Base-by-base conservation (phyloP, 2,329 filamentous ascomycete genomes). In the Ramularia collo-cygni region DNA sequence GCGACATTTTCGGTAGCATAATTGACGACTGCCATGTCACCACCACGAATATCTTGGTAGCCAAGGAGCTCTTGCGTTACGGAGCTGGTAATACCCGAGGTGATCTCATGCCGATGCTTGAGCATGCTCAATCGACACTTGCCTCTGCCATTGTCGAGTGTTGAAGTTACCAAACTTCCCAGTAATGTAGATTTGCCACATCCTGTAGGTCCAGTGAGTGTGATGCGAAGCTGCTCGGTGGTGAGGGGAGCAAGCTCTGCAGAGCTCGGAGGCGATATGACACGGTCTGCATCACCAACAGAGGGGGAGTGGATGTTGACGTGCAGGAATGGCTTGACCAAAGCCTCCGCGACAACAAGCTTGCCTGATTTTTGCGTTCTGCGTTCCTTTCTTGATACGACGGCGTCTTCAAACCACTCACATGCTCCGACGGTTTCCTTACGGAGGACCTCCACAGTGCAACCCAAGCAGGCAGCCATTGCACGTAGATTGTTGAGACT, bases 381-480 rank as follows among this genome's bases (percentile, higher is more conserved):
- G 24, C 44, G 50, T n/a, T 46, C 43, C 39, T 42, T 47, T n/a
- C 43, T 38, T 29, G 42, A 47, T 12, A 42, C 35, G 7, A 46
- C 37, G 8, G 42, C 38, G 38, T 65, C 50, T 43, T 81, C 78
- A 3, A 69, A 55, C 80, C 82, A 86, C 56, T 94, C 81, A 56
- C 89, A 94, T 19, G 85, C 77, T 9, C 90, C 92, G 13, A 98
- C 89, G 34, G 79, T 73, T 21, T 96, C 83, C 68, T 81, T 84
- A 12, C 88, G 82, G 18, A 88, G 69, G 15, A 96, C 75, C 51
- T 90, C 81, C 4, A 95, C 83, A 37, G 76, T 77, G 55, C 92
- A 96, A 4, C 92, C 90, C 35, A 98, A 67, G 59, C 87, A 94
- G 8, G 86, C 84, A 27, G 92, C 90, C 90, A 98, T 98, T 36